phyloP scores from a whole-genome alignment of 1,284 basidiomycete species.

The Ustilago tritici region DNA sequence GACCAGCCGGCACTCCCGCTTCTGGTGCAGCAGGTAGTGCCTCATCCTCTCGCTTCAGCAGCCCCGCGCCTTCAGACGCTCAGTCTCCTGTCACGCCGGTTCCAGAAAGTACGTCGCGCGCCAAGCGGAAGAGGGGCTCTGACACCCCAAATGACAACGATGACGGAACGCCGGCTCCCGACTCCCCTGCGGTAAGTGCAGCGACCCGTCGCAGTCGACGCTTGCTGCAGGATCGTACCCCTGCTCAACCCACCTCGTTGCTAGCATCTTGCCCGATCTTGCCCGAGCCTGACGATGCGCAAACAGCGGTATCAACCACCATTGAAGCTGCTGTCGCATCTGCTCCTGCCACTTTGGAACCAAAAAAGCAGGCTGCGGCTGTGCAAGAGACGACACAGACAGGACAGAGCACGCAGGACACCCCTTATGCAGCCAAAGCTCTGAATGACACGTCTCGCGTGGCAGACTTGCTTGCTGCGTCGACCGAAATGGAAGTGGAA shows the following conservation, averaged over 20 bases:
- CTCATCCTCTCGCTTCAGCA: neutral
- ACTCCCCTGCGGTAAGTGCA: slow-evolving; percentile 24
- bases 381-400: slow-evolving; percentile 1
- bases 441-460: slow-evolving; percentile 17
- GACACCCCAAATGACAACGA: neutral
- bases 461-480: slow-evolving; percentile 20
- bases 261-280: slow-evolving; percentile 18
- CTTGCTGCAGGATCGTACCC: neutral
- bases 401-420: neutral
- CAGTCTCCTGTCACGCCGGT: slow-evolving; percentile 1
- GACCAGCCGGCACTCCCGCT: neutral
- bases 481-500: slow-evolving; percentile 14
- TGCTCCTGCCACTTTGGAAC: neutral
- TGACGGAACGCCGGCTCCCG: neutral
- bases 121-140: neutral
- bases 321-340: neutral
- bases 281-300: neutral
- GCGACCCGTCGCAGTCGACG: slow-evolving; percentile 25
- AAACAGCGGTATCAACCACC: neutral
- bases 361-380: neutral
- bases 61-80: neutral
- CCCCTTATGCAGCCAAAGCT: neutral
- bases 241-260: slow-evolving; percentile 13
- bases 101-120: neutral
- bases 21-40: neutral